Evolutionary conservation across 2,329 filamentous ascomycete genomes (phyloP).

Genomic region (Verticillium dahliae): DNA sequence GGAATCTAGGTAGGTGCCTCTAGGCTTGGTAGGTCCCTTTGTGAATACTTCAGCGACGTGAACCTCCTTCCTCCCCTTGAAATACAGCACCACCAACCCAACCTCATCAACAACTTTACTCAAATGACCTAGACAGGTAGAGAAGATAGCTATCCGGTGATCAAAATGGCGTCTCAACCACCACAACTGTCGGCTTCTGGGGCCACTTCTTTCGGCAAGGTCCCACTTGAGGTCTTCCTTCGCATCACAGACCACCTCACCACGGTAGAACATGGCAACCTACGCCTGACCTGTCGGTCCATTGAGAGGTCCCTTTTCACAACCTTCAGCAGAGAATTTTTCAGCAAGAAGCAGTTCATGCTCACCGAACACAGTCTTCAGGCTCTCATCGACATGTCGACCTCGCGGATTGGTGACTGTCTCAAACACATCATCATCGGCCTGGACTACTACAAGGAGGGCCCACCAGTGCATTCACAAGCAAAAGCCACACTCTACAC

Average conservation of each 20-base stretch:
- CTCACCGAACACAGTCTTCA: constrained; percentile 49
- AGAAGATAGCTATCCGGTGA: neutral
- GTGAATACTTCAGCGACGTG: too few species aligned
- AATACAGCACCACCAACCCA: too few species aligned
- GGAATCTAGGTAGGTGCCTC: too few species aligned
- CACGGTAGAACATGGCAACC: constrained; percentile 46
- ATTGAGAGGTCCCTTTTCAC: constrained; percentile 48
- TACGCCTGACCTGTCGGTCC: constrained; percentile 49
- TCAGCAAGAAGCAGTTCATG: constrained; percentile 61
- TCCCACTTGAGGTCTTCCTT: constrained; percentile 54
- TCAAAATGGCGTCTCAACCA: neutral
- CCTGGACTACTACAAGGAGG: constrained; percentile 22
- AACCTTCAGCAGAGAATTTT: constrained; percentile 56
- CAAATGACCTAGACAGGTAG: too few species aligned
- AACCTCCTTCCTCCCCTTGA: too few species aligned
- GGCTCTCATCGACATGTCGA: constrained; percentile 46
- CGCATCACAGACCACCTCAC: constrained; percentile 45
- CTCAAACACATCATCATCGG: constrained; percentile 44
- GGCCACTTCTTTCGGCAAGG: constrained; percentile 17
- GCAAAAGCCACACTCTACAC: constrained; percentile 15
- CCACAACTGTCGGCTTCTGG: neutral
- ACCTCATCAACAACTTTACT: too few species aligned
- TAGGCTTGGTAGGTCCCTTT: too few species aligned
- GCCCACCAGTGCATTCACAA: constrained; percentile 3
- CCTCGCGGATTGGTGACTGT: constrained; percentile 29